Evolutionary conservation across 768 basidiomycete species (phyloP), one percentile per base, ranked within the genome.

Genomic region (Lactifluus pinguis): DNA sequence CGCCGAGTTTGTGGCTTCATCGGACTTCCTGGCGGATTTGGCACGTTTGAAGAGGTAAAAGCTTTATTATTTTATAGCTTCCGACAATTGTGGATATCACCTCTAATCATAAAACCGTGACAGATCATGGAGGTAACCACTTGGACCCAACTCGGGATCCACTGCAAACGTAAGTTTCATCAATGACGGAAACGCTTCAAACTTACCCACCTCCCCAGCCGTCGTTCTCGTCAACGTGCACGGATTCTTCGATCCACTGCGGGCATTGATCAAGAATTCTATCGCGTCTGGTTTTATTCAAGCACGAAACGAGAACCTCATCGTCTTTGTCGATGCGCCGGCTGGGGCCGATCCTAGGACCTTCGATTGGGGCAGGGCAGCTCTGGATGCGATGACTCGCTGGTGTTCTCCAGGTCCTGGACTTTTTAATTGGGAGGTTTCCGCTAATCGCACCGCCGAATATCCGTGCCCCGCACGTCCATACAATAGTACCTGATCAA

Each of bases 131-230:
- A 98, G 73, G 94, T 91, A 63, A 82, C 86, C 14, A 97, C 95
- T 0, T 99, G 95, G 95, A 90, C 89, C 19, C 95, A 98, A 69
- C 72, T 97, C 6, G 87, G 88, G 19, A 87, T 95, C 47, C 90
- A 93, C 70, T 78, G 81, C 57, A 92, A 92, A 75, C 90, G 90
- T 90, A 69, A 64, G 82, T 65, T 65, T 10, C 17, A 30, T 60
- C 49, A 62, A 65, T 55, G 39, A 55, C 49, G n/a, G 7, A 4
- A 4, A 11, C 1, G 38, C 17, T 3, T 50, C n/a, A 3, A 48
- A 36, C 6, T 10, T 11, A 13, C 64, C 66, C 49, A 15, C 25
- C 25, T 2, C 2, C 25, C 25, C 68, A 94, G 86, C 95, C 14
- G 87, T 97, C 45, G 74, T 97, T 47, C 74, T 97, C 29, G 69